phyloP scores from a whole-genome alignment of 495 filamentous ascomycete genomes.

The Penicillium waksmanii region DNA sequence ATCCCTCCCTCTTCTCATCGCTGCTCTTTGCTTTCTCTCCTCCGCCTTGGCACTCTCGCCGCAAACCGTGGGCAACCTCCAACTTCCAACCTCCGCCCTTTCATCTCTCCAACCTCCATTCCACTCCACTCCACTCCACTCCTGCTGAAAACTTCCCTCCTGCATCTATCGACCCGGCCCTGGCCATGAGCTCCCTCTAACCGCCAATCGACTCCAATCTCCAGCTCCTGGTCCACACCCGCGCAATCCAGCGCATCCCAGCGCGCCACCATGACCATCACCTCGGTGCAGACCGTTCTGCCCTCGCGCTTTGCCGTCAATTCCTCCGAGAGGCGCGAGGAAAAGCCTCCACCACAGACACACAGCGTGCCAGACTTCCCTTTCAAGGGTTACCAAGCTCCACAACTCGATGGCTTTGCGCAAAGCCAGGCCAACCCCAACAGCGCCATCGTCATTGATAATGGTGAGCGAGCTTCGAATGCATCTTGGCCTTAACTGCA shows the following conservation, averaged over 20 bases:
- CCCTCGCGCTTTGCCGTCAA: conserved; percentile 38
- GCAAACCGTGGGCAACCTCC: background rate
- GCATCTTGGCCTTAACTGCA: too few relatives aligned
- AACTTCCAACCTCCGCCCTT: background rate
- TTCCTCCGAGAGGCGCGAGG: conserved; percentile 36
- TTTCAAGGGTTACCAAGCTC: conserved; percentile 72
- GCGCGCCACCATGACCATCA: conserved; percentile 52
- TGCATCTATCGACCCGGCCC: background rate
- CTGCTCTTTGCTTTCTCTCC: background rate
- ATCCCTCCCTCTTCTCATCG: background rate
- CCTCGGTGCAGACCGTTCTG: conserved; percentile 45
- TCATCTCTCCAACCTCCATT: background rate
- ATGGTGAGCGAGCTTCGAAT: conserved; percentile 62
- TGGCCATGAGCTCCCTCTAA: conserved; percentile 16
- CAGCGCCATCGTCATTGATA: conserved; percentile 94
- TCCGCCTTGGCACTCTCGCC: background rate
- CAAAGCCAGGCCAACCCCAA: conserved; percentile 58
- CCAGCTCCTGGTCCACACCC: conserved; percentile 34
- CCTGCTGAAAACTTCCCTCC: too few relatives aligned
- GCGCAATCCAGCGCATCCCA: conserved; percentile 20
- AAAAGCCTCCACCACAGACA: conserved; percentile 54
- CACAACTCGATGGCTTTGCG: conserved; percentile 68
- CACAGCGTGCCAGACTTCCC: conserved; percentile 70
- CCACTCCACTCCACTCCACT: background rate
- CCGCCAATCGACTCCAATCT: conserved; percentile 23